A percentile compares a stretch with the other conserved stretches of the same genome.
Evolutionary conservation across 1,139 yeast species (phyloP).

Genomic region (Geotrichum aggregatum): DNA sequence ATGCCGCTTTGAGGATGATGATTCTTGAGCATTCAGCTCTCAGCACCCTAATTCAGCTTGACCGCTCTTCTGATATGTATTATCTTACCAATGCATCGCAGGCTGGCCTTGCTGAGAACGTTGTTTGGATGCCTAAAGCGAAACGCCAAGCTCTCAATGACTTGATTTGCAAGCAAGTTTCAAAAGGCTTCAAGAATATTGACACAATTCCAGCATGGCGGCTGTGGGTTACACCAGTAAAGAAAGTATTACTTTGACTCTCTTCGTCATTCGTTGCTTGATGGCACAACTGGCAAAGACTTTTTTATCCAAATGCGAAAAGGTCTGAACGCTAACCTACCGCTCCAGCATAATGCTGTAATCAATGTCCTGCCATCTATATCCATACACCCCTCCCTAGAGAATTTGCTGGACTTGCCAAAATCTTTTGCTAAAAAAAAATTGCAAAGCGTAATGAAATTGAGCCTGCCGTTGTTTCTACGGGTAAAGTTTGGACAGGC

Average conservation of each 20-base stretch:
- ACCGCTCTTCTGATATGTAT: constrained; percentile 1
- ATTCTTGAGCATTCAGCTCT: constrained; percentile 1
- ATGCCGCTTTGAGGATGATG: constrained; percentile 11
- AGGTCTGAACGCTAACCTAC: neutral
- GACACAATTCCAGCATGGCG: constrained; percentile 14
- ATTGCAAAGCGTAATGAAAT: neutral
- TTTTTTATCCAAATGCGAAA: constrained; percentile 2
- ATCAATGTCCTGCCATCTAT: neutral
- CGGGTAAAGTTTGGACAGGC: too few relatives aligned
- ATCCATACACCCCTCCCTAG: constrained; percentile 9
- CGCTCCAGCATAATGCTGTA: neutral
- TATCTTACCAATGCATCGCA: neutral
- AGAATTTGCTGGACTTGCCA: constrained; percentile 8
- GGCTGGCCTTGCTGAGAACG: constrained; percentile 4
- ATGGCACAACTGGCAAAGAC: constrained; percentile 11
- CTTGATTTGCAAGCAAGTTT: constrained; percentile 2
- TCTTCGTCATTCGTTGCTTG: constrained; percentile 16
- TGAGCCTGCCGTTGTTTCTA: too few relatives aligned
- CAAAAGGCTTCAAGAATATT: neutral
- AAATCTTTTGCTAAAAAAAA: too few relatives aligned
- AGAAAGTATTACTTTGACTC: neutral
- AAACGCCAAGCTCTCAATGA: neutral
- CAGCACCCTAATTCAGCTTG: neutral
- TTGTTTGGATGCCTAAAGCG: neutral
- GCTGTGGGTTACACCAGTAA: constrained; percentile 15